phyloP scores from a whole-genome alignment of 805 yeast genomes.

The Zygosaccharomyces rouxii region DNA sequence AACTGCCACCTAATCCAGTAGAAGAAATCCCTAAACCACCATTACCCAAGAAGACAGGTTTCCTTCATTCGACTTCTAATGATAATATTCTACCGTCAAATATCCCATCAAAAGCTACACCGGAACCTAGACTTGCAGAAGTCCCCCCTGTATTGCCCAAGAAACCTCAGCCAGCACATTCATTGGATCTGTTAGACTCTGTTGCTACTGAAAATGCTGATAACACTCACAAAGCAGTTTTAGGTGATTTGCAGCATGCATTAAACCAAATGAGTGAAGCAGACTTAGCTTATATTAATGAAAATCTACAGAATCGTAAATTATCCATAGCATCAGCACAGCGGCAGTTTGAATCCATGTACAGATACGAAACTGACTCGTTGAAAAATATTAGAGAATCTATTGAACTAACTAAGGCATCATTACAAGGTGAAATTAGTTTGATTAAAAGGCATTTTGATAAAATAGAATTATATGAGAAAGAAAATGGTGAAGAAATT shows the following conservation, averaged over 20 bases:
- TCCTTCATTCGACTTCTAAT: background rate
- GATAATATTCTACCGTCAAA: conserved; percentile 1
- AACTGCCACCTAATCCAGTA: conserved; percentile 14
- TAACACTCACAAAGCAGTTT: conserved; percentile 17
- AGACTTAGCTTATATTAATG: conserved; percentile 10
- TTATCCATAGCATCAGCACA: conserved; percentile 33
- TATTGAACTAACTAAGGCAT: conserved; percentile 29
- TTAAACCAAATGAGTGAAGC: conserved; percentile 12
- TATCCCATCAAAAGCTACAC: background rate
- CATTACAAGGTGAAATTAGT: conserved; percentile 30
- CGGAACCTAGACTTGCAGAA: conserved; percentile 28
- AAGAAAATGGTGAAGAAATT: conserved; percentile 25
- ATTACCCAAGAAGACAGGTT: conserved; percentile 11
- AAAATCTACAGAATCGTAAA: conserved; percentile 11
- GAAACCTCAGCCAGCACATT: conserved; percentile 4
- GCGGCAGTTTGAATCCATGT: conserved; percentile 37
- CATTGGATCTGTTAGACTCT: conserved; percentile 12
- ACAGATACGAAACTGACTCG: conserved; percentile 34
- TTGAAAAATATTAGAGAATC: conserved; percentile 27
- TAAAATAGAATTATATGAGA: conserved; percentile 29
- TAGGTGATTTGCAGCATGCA: conserved; percentile 11
- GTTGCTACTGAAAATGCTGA: conserved; percentile 5
- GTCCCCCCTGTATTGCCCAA: conserved; percentile 30
- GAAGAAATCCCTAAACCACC: conserved; percentile 12
- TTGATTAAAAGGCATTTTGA: conserved; percentile 31